Conservation (phyloP, 495 filamentous ascomycete genomes). For the Daldinia grandis region DNA sequence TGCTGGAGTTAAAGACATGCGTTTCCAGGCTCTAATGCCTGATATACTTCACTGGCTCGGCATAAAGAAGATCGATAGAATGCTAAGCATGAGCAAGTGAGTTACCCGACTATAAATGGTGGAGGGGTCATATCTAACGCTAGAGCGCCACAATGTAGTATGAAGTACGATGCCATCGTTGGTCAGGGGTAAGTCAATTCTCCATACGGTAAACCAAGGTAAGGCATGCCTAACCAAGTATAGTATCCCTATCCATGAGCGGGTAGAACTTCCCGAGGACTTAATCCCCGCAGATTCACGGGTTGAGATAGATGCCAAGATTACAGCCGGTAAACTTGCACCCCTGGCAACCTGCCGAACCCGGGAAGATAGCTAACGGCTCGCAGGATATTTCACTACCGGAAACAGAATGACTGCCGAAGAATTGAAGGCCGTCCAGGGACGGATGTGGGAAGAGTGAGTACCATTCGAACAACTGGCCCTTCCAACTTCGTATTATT, state of each 20-base stretch:
- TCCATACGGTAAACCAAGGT: conserved; percentile 21
- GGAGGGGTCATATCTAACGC: conserved; percentile 20
- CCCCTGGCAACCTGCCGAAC: conserved; percentile 20
- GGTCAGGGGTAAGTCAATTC: conserved; percentile 73
- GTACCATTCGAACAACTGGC: conserved; percentile 39
- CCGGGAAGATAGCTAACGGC: conserved; percentile 37
- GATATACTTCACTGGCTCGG: conserved; percentile 98
- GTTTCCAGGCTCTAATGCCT: conserved; percentile 99
- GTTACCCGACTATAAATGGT: conserved; percentile 44
- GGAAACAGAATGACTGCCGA: conserved; percentile 89
- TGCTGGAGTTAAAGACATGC: conserved; percentile 97
- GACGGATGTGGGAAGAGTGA: conserved; percentile 91
- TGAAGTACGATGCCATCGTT: conserved; percentile 99
- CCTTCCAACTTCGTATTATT: conserved; percentile 38
- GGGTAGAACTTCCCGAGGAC: conserved; percentile 91
- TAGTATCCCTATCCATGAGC: conserved; percentile 88
- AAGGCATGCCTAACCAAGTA: conserved; percentile 36
- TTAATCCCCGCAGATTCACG: conserved; percentile 95
- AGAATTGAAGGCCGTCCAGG: conserved; percentile 84
- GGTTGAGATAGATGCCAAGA: conserved; percentile 98
- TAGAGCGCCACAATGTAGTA: conserved; percentile 59
- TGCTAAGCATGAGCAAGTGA: conserved; percentile 98
- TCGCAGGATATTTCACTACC: conserved; percentile 77
- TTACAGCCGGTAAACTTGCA: conserved; percentile 86
- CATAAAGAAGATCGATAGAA: conserved; percentile 97